A percentile compares a stretch with the other conserved stretches of the same genome.
Conservation (phyloP, 495 filamentous ascomycete species). For the Aspergillus campestris region DNA sequence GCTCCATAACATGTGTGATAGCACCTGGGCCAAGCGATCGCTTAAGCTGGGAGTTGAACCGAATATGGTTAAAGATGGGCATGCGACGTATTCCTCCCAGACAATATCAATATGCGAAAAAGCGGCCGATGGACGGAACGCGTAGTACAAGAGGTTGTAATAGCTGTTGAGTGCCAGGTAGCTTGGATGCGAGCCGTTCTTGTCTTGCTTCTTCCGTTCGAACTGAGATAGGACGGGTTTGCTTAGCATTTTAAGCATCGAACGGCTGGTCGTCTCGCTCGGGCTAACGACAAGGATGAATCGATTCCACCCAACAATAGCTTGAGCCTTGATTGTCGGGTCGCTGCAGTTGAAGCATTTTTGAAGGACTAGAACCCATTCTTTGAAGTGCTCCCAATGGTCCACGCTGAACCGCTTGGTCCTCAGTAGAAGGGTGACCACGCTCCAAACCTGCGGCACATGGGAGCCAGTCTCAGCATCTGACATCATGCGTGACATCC, state of each 20-base stretch:
- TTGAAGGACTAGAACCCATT: conserved; percentile 71
- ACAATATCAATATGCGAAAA: conserved; percentile 57
- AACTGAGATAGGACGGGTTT: conserved; percentile 64
- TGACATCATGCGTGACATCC: conserved; percentile 61
- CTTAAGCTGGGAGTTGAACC: conserved; percentile 23
- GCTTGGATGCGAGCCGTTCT: conserved; percentile 46
- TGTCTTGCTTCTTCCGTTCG: conserved; percentile 50
- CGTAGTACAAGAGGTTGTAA: conserved; percentile 77
- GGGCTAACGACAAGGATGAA: conserved; percentile 63
- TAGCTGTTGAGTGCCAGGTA: conserved; percentile 59
- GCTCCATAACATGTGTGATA: conserved; percentile 61
- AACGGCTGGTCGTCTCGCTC: conserved; percentile 48
- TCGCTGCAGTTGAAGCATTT: conserved; percentile 79
- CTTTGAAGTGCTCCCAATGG: conserved; percentile 61
- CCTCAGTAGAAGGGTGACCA: conserved; percentile 67
- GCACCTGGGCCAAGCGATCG: conserved; percentile 52
- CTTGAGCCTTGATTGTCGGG: conserved; percentile 59
- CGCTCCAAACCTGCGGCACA: conserved; percentile 86
- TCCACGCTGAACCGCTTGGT: conserved; percentile 51
- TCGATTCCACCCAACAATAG: conserved; percentile 75
- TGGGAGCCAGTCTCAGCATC: conserved; percentile 52
- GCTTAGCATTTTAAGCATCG: conserved; percentile 56
- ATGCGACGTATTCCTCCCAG: conserved; percentile 69
- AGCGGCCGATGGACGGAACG: conserved; percentile 60
- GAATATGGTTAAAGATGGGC: conserved; percentile 31